These are phyloP conservation scores for Sclerotinia spermophila DNA, from an alignment of 2,329 filamentous ascomycete species.

Conservation along the genomic window DNA sequence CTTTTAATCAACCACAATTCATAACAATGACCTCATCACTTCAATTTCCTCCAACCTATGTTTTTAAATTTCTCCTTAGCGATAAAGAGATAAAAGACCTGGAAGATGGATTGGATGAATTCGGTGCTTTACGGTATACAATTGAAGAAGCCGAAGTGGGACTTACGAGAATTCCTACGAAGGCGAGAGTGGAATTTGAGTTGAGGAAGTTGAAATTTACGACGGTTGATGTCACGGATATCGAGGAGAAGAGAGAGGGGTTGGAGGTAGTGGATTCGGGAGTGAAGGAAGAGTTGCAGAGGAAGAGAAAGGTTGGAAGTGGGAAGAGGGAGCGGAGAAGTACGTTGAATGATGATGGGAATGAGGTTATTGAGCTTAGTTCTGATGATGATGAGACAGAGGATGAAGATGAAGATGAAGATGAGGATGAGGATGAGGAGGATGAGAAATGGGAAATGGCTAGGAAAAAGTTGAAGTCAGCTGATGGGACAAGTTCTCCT, in stretches of 20 bases:
- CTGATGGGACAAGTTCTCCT: background rate
- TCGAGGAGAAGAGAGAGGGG: background rate
- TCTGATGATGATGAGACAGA: conserved; percentile 40
- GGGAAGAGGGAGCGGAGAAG: conserved; percentile 32
- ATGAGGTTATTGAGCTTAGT: conserved; percentile 28
- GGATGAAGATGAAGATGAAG: conserved; percentile 35
- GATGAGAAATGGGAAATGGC: conserved; percentile 12
- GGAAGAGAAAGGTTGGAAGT: background rate
- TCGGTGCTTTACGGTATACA: conserved; percentile 65
- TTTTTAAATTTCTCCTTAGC: conserved; percentile 47
- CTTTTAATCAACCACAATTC: background rate
- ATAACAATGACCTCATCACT: conserved; percentile 12
- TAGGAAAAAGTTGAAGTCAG: conserved; percentile 15
- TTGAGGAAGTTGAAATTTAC: conserved; percentile 7
- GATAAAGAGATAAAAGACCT: conserved; percentile 53
- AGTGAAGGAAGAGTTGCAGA: background rate
- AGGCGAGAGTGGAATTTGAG: conserved; percentile 54
- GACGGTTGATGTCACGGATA: background rate
- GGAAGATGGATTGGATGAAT: conserved; percentile 55
- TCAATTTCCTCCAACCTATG: conserved; percentile 51
- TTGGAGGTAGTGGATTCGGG: background rate
- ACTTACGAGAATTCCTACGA: conserved; percentile 67
- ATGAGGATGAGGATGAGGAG: conserved; percentile 37
- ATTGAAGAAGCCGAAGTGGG: conserved; percentile 64
- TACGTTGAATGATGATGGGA: conserved; percentile 24